Evolutionary conservation across 495 filamentous ascomycete genomes (phyloP).

Genomic region (Aspergillus affinis): DNA sequence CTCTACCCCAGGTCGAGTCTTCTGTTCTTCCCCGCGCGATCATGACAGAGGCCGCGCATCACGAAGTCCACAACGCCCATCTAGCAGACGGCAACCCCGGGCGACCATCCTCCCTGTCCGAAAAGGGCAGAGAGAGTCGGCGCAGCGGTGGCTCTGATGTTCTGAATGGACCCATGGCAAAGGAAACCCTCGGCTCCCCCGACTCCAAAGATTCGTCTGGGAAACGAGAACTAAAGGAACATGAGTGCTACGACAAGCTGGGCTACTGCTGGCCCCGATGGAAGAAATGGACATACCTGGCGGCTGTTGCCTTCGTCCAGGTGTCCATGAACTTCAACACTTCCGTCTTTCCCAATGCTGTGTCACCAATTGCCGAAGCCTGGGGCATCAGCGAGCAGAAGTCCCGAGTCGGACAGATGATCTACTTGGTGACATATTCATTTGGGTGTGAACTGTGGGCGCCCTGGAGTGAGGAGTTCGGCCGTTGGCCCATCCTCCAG

Average conservation of each 20-base stretch:
- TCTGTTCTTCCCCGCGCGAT: not conserved
- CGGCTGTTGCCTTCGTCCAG: conserved; percentile 69
- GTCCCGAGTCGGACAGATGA: conserved; percentile 62
- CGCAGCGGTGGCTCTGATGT: not conserved
- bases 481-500: conserved; percentile 70
- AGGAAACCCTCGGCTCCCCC: not conserved
- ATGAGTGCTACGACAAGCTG: conserved; percentile 63
- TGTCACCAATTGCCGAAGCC: conserved; percentile 56
- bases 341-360: conserved; percentile 36
- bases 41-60: not conserved
- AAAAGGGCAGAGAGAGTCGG: not conserved
- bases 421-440: conserved; percentile 71
- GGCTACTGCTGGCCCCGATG: conserved; percentile 60
- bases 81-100: not conserved
- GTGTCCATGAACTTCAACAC: conserved; percentile 75
- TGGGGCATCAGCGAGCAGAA: conserved; percentile 63
- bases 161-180: not conserved
- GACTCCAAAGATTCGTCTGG: conserved; percentile 11
- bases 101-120: not conserved
- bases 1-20: not conserved
- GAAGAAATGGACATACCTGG: conserved; percentile 77
- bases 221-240: conserved; percentile 61
- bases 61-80: not conserved
- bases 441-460: conserved; percentile 82
- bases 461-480: conserved; percentile 76